A percentile compares a stretch with the other conserved stretches of the same genome.
Conservation (phyloP, 1,284 basidiomycete species). For the Trichosporon sp. region DNA sequence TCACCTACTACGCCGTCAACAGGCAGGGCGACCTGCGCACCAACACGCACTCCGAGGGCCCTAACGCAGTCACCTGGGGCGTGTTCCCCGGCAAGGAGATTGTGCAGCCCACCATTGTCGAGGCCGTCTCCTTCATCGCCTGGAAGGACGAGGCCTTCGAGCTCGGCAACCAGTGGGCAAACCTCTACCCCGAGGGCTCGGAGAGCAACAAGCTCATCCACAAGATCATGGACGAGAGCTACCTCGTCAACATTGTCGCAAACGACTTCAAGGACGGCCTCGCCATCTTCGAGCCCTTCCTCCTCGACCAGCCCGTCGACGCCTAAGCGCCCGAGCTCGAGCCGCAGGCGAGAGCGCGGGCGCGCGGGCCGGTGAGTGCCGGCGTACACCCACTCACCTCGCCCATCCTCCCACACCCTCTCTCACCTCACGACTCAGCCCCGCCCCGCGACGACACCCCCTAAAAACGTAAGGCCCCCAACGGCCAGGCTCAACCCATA, state of each 20-base stretch:
- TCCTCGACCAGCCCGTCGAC: conserved; percentile 36
- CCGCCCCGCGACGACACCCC: too few relatives aligned
- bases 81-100: conserved; percentile 99
- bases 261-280: conserved; percentile 86
- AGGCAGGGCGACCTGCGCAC: conserved; percentile 82
- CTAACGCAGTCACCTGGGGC: conserved; percentile 99
- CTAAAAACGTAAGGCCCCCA: conserved; percentile 4
- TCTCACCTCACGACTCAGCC: neutral
- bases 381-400: neutral
- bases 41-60: conserved; percentile 90
- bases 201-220: conserved; percentile 71
- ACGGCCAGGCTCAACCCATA: conserved; percentile 7
- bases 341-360: neutral
- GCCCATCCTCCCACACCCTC: neutral
- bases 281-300: conserved; percentile 84
- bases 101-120: conserved; percentile 95
- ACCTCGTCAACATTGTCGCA: conserved; percentile 95
- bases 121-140: conserved; percentile 59
- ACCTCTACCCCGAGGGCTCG: conserved; percentile 75
- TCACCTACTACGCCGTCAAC: conserved; percentile 85
- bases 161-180: conserved; percentile 89
- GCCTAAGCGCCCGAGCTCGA: neutral
- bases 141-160: conserved; percentile 87
- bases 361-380: neutral
- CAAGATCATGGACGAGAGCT: conserved; percentile 71